phyloP scores from a whole-genome alignment of 1,284 basidiomycete species.

The Rhodotorula sp. region DNA sequence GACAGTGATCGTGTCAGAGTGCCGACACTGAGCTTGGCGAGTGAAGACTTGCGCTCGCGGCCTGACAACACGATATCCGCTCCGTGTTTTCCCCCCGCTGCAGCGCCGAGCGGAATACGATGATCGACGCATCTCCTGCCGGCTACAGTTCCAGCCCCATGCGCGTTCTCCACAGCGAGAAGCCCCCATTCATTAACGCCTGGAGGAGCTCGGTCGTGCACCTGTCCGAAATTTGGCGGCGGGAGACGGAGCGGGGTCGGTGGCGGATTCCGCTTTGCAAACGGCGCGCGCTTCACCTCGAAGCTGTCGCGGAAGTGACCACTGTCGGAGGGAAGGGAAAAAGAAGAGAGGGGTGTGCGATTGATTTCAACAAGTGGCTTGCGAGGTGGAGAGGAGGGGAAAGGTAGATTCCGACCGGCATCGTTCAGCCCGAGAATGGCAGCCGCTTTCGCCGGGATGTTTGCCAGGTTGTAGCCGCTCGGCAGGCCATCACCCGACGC shows the following conservation, averaged over 20 bases:
- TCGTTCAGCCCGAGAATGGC: slow-evolving; percentile 25
- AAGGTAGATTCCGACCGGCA: not conserved
- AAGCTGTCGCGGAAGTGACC: not conserved
- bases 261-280: not conserved
- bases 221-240: too few species aligned
- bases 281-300: not conserved
- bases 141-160: too few species aligned
- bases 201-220: too few species aligned
- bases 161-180: too few species aligned
- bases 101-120: too few species aligned
- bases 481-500: not conserved
- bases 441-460: slow-evolving; percentile 26
- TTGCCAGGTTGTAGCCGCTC: not conserved
- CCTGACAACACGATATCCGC: not conserved
- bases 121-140: too few species aligned
- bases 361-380: not conserved
- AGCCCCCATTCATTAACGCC: too few species aligned
- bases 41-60: not conserved
- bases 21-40: not conserved
- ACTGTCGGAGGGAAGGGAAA: not conserved
- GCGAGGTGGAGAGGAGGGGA: too few species aligned
- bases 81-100: not conserved
- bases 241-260: not conserved
- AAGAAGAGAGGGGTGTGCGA: not conserved
- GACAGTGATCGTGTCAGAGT: not conserved